These are phyloP conservation scores for Pyrenophora seminiperda DNA, from an alignment of 2,329 filamentous ascomycete species.

Conservation along the genomic window DNA sequence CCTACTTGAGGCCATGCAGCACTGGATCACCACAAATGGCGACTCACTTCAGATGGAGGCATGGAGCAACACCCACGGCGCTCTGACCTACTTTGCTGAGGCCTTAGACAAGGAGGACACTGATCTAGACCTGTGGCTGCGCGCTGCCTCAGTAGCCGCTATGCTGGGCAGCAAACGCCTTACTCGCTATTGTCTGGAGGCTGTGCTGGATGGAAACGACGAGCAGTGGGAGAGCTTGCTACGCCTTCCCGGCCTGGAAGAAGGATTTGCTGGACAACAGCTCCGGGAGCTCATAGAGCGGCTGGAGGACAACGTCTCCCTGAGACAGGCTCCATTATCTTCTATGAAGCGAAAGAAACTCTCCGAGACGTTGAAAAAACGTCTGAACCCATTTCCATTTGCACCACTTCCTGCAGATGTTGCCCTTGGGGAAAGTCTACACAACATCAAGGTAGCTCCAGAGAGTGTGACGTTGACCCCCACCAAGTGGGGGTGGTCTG, in stretches of 20 bases:
- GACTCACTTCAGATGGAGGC: constrained; percentile 42
- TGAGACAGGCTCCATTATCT: constrained; percentile 57
- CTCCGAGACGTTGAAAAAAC: constrained; percentile 58
- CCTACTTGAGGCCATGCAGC: constrained; percentile 73
- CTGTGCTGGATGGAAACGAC: constrained; percentile 66
- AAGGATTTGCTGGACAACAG: constrained; percentile 46
- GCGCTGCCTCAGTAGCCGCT: constrained; percentile 62
- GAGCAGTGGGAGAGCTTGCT: constrained; percentile 60
- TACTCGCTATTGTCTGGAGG: constrained; percentile 66
- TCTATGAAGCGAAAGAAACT: constrained; percentile 58
- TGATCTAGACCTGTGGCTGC: constrained; percentile 68
- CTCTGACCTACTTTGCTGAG: constrained; percentile 62
- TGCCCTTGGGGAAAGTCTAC: constrained; percentile 23
- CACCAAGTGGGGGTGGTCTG: constrained; percentile 53
- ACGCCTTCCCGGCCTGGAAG: constrained; percentile 59
- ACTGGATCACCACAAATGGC: constrained; percentile 49
- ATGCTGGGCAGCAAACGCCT: constrained; percentile 64
- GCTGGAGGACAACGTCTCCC: constrained; percentile 62
- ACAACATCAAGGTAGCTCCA: constrained; percentile 33
- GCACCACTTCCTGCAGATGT: constrained; percentile 46
- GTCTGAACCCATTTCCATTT: constrained; percentile 59
- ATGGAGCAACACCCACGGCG: constrained; percentile 32
- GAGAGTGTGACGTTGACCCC: constrained; percentile 46
- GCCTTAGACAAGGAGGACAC: constrained; percentile 69
- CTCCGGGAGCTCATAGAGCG: constrained; percentile 52